Conservation (phyloP, 306 rosid species). For the Leucaena leucocephala region DNA sequence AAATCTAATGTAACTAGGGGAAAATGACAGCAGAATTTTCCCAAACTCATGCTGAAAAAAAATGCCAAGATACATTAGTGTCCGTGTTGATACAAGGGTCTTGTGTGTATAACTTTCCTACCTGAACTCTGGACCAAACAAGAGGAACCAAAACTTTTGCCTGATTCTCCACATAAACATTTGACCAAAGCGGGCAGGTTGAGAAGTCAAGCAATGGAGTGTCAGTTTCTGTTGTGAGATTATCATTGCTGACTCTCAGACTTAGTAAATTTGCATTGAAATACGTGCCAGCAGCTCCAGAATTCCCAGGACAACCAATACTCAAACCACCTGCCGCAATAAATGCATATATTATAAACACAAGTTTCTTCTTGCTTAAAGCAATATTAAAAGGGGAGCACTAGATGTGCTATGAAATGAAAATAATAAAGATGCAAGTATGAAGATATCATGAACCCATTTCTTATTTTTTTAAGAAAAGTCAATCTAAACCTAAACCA, state of each 20-base stretch:
- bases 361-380: constrained; percentile 26
- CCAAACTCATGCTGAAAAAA: neutral
- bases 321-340: constrained; percentile 82
- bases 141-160: constrained; percentile 98
- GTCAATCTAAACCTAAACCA: neutral
- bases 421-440: constrained; percentile 23
- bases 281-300: constrained; percentile 99
- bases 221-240: constrained; percentile 93
- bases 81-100: constrained; percentile 10
- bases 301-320: constrained; percentile 88
- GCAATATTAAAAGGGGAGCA: constrained; percentile 13
- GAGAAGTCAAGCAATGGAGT: constrained; percentile 98
- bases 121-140: constrained; percentile 99
- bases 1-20: neutral
- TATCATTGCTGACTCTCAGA: constrained; percentile 90
- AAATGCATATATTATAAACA: constrained; percentile 28
- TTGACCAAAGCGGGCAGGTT: constrained; percentile 85
- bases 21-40: constrained; percentile 13
- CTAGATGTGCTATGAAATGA: constrained; percentile 24
- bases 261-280: constrained; percentile 89
- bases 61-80: constrained; percentile 4
- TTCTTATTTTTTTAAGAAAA: constrained; percentile 4
- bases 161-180: constrained; percentile 95
- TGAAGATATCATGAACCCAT: constrained; percentile 18
- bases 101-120: constrained; percentile 42